These are phyloP conservation scores for Sicyos edulis DNA, from an alignment of 306 rosid genomes.

Conservation along the genomic window DNA sequence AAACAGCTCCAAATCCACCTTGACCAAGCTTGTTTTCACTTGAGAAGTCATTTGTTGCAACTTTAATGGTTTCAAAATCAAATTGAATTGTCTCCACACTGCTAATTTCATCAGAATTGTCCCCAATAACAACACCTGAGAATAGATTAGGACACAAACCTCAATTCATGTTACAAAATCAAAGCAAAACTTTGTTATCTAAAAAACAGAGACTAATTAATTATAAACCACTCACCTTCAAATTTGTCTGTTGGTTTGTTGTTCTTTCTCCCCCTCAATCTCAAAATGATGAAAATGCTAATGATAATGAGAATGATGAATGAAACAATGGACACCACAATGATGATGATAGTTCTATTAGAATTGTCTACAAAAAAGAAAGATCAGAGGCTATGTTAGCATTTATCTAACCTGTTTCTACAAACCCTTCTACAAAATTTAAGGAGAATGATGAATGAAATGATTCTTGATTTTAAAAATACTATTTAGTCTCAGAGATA, in stretches of 20 bases:
- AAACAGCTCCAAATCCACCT: no score
- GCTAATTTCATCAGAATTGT: background rate
- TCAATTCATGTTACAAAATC: constrained; percentile 11
- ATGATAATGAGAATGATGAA: constrained; percentile 4
- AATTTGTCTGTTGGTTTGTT: background rate
- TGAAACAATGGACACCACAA: background rate
- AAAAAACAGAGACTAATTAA: no score
- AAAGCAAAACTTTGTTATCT: background rate
- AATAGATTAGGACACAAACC: background rate
- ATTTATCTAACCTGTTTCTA: background rate
- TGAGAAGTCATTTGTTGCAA: background rate
- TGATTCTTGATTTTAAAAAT: no score
- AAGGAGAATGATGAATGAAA: no score
- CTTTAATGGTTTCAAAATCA: background rate
- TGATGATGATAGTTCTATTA: background rate
- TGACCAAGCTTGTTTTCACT: no score
- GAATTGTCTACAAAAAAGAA: background rate
- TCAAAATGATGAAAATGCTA: background rate
- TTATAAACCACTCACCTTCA: no score
- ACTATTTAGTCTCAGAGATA: no score
- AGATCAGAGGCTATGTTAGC: background rate
- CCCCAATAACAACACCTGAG: background rate
- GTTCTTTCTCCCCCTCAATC: background rate
- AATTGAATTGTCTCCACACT: background rate
- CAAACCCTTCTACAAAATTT: background rate